Conservation (phyloP, 2,329 filamentous ascomycete genomes). For the Beauveria sp. region DNA sequence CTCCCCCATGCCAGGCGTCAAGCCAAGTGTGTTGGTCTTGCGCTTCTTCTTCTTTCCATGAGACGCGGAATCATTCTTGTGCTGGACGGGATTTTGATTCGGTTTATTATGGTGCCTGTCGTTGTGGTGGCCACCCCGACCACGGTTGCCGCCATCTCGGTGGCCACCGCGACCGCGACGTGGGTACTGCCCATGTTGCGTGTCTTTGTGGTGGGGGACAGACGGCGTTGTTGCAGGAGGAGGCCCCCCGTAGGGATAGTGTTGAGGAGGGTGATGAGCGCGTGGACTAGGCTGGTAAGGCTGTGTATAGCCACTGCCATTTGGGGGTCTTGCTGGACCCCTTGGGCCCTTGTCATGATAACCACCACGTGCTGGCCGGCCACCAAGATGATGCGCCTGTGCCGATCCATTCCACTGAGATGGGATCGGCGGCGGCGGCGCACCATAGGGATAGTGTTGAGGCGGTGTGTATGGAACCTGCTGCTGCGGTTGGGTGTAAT, state of each 20-base stretch:
- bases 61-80: constrained; percentile 33
- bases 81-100: constrained; percentile 14
- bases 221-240: constrained; percentile 28
- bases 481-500: constrained; percentile 32
- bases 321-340: constrained; percentile 20
- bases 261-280: constrained; percentile 22
- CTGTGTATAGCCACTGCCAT: constrained; percentile 23
- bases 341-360: constrained; percentile 35
- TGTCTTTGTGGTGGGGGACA: constrained; percentile 25
- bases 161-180: constrained; percentile 27
- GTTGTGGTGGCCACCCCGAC: constrained; percentile 36
- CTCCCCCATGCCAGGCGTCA: constrained; percentile 59
- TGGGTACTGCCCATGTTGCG: constrained; percentile 27
- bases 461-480: constrained; percentile 36
- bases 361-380: constrained; percentile 32
- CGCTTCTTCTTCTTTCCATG: constrained; percentile 62
- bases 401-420: constrained; percentile 27
- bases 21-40: constrained; percentile 62
- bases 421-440: constrained; percentile 26
- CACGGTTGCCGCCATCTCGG: constrained; percentile 28
- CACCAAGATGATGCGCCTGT: constrained; percentile 26
- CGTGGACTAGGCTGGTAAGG: constrained; percentile 34
- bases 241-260: constrained; percentile 31
- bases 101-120: constrained; percentile 36
- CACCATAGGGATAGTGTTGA: constrained; percentile 32